Evolutionary conservation across 805 yeast species (phyloP), one percentile per base, ranked within the genome.

Genomic region (Saccharomycopsis sp.): DNA sequence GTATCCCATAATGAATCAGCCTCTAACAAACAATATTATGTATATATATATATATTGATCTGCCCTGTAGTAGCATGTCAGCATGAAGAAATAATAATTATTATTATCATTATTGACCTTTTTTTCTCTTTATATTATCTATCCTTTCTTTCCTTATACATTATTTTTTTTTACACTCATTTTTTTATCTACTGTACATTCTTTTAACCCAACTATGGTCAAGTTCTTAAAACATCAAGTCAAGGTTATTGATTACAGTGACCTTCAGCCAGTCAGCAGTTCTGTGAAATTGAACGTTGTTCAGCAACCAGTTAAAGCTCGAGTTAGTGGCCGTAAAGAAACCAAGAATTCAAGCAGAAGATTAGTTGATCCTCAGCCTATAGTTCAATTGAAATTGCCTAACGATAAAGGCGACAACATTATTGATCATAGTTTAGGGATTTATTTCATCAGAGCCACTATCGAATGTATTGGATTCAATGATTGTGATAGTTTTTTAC

Each of bases 351-450:
- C 47, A 21, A 33, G 45, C 4, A 48, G 53, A 45, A 32, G 53
- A 21, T 35, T 51, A 13, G 50, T 51, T 11, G 53, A 51, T 31
- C 53, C 53, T 4, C 53, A 49, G 17, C 53, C 53, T n/a, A 40
- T 51, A 13, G 47, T 51, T 5, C 50, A 51, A 26, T 41, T 51
- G 27, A 38, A 47, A 17, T 26, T 48, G 4, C 26, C 26, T 11
- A 44, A 51, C 16, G 38, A 37, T 13, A 17, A 38, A 19, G 46
- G 50, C 2, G 37, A 31, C 26, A 40, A 47, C 26, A 32, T 45
- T 14, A 43, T 49, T 19, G 52, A 49, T 5, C 44, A 45, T 35
- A 38, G 44, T 42, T 41, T 49, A 17, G 50, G 52, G 27, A 42
- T 43, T 17, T 49, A 46, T 33, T 45, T 49, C 21, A 32, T 49